Evolutionary conservation across 1,139 yeast genomes (phyloP).

Genomic region (Arxiozyma slooffiae): DNA sequence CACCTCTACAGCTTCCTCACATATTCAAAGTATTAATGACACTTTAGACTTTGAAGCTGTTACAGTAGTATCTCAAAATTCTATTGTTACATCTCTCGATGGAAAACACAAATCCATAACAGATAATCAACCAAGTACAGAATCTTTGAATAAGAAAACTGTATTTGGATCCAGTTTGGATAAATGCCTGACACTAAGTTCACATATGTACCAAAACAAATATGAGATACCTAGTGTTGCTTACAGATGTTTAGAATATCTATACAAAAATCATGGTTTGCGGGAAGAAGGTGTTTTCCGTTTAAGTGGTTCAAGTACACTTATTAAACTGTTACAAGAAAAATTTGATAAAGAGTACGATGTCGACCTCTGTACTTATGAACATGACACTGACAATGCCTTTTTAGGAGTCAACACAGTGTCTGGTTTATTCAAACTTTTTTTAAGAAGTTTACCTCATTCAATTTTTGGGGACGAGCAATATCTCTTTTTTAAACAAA

Average conservation of each 20-base stretch:
- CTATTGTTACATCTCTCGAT: conserved; percentile 10
- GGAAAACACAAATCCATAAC: background rate
- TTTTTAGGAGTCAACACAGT: conserved; percentile 58
- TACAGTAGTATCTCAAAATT: conserved; percentile 16
- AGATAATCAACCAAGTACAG: conserved; percentile 1
- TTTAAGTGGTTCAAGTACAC: conserved; percentile 78
- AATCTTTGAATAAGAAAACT: conserved; percentile 10
- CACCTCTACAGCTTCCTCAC: background rate
- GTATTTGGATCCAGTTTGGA: conserved; percentile 61
- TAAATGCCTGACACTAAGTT: conserved; percentile 44
- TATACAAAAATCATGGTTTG: conserved; percentile 59
- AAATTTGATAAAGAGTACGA: conserved; percentile 58
- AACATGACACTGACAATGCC: conserved; percentile 26
- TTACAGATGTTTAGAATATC: conserved; percentile 62
- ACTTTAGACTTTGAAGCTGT: conserved; percentile 10
- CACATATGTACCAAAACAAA: conserved; percentile 37
- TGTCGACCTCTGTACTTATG: conserved; percentile 44
- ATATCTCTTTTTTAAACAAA: conserved; percentile 34
- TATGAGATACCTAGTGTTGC: conserved; percentile 62
- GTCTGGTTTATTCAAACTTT: conserved; percentile 67
- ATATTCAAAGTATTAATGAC: background rate
- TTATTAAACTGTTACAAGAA: conserved; percentile 63
- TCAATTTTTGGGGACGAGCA: conserved; percentile 49
- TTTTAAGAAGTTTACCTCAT: conserved; percentile 60
- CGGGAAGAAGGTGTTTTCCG: conserved; percentile 88